phyloP scores from a whole-genome alignment of 352 stramenopile species.

The Globisporangium radiosum region DNA sequence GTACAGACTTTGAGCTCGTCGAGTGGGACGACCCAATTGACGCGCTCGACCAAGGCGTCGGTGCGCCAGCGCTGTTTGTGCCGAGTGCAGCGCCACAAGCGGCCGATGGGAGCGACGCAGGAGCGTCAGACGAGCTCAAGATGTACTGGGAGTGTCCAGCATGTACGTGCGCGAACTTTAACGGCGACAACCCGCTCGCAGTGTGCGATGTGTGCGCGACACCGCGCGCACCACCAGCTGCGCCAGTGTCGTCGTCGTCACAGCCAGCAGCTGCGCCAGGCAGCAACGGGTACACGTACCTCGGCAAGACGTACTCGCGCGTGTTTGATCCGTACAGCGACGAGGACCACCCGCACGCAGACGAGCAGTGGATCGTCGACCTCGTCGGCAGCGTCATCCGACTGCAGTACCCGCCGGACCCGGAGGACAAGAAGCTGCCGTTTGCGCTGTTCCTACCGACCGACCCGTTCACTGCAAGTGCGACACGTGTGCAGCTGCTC shows the following conservation, averaged over 20 bases:
- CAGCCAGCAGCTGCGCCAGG: slow-evolving; percentile 12
- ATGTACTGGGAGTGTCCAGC: slow-evolving; percentile 87
- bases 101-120: slow-evolving; percentile 7
- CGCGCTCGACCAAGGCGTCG: slow-evolving; percentile 77
- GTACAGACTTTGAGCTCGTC: slow-evolving; percentile 80
- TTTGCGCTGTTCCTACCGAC: slow-evolving; percentile 69
- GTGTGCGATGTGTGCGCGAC: slow-evolving; percentile 77
- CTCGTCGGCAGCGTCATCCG: slow-evolving; percentile 53
- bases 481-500: slow-evolving; percentile 48
- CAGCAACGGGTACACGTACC: slow-evolving; percentile 49
- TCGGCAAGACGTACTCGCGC: slow-evolving; percentile 55
- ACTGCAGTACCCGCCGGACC: slow-evolving; percentile 64
- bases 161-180: slow-evolving; percentile 85
- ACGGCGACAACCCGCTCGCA: slow-evolving; percentile 73
- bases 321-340: slow-evolving; percentile 79
- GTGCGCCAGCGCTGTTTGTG: slow-evolving; percentile 46
- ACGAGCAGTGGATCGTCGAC: slow-evolving; percentile 73
- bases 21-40: slow-evolving; percentile 84
- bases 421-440: slow-evolving; percentile 75
- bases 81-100: slow-evolving; percentile 9
- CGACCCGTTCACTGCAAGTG: slow-evolving; percentile 35
- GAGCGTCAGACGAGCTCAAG: slow-evolving; percentile 48
- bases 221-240: slow-evolving; percentile 18
- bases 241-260: slow-evolving; percentile 13
- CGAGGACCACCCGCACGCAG: slow-evolving; percentile 50